Evolutionary conservation across 345 rosid species (phyloP).

Genomic region (Camelina neglecta): DNA sequence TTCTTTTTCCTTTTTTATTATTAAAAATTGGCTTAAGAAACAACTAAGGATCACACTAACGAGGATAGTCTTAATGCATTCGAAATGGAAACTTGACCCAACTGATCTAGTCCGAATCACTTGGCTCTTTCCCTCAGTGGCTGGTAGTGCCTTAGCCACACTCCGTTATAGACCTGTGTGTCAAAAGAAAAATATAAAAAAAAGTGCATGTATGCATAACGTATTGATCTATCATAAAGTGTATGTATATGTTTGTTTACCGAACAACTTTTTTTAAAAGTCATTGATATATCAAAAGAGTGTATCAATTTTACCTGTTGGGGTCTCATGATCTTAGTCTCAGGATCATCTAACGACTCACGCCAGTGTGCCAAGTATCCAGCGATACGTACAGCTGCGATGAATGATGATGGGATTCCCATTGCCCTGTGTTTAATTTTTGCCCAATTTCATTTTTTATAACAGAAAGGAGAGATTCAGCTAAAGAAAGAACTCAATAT

Average conservation of each 20-base stretch:
- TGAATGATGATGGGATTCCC: constrained; percentile 62
- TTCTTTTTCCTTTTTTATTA: too few relatives aligned
- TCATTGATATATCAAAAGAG: constrained; percentile 1
- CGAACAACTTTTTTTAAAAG: not conserved
- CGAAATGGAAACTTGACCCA: constrained; percentile 60
- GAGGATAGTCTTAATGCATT: constrained; percentile 53
- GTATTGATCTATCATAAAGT: too few relatives aligned
- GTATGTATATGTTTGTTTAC: too few relatives aligned
- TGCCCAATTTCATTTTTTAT: not conserved
- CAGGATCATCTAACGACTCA: constrained; percentile 95
- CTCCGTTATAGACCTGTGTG: constrained; percentile 77
- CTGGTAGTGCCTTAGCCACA: constrained; percentile 76
- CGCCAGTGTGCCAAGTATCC: constrained; percentile 94
- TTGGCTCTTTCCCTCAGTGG: constrained; percentile 62
- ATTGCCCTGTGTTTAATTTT: constrained; percentile 59
- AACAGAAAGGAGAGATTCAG: too few relatives aligned
- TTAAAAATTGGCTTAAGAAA: too few relatives aligned
- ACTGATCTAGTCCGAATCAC: constrained; percentile 29
- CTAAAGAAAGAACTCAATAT: too few relatives aligned
- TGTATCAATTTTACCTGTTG: constrained; percentile 66
- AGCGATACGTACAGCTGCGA: constrained; percentile 80
- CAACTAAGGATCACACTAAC: too few relatives aligned
- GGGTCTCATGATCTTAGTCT: constrained; percentile 95
- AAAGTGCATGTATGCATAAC: constrained; percentile 1
- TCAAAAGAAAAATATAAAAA: not conserved